Evolutionary conservation across 495 filamentous ascomycete genomes (phyloP).

Genomic region (Cercophora sp.): DNA sequence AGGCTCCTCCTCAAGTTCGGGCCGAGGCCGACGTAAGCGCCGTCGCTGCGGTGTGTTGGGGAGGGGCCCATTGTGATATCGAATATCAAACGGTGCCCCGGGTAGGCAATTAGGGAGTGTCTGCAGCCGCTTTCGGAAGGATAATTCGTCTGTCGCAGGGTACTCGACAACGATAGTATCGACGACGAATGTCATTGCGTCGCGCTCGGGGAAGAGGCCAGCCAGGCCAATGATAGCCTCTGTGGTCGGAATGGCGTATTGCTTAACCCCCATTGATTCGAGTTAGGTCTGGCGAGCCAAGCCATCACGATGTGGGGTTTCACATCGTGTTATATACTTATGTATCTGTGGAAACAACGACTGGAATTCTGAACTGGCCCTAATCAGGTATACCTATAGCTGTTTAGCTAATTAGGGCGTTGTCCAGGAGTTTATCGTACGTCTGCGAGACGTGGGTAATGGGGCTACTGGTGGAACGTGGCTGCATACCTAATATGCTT

Average conservation of each 20-base stretch:
- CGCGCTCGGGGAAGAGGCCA: background rate
- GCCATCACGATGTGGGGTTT: too few species aligned
- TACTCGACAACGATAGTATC: background rate
- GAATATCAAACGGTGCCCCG: background rate
- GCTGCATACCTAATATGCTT: too few species aligned
- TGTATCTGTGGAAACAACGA: too few species aligned
- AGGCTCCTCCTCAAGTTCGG: background rate
- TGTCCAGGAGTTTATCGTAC: too few species aligned
- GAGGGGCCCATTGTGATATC: background rate
- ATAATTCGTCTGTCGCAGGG: background rate
- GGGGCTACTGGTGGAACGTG: too few species aligned
- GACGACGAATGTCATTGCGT: background rate
- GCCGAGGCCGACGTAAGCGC: background rate
- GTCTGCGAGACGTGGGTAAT: too few species aligned
- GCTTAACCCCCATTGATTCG: background rate
- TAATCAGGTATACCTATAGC: too few species aligned
- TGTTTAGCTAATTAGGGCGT: too few species aligned
- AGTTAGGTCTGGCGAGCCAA: too few species aligned
- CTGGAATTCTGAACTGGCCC: too few species aligned
- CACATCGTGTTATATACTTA: too few species aligned
- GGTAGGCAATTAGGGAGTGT: background rate
- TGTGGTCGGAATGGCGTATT: background rate
- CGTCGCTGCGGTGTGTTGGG: background rate
- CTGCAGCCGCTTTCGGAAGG: background rate
- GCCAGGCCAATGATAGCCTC: slow-evolving; percentile 1